phyloP scores from a whole-genome alignment of 169 alveolate genomes.

The Perkinsus chesapeaki region DNA sequence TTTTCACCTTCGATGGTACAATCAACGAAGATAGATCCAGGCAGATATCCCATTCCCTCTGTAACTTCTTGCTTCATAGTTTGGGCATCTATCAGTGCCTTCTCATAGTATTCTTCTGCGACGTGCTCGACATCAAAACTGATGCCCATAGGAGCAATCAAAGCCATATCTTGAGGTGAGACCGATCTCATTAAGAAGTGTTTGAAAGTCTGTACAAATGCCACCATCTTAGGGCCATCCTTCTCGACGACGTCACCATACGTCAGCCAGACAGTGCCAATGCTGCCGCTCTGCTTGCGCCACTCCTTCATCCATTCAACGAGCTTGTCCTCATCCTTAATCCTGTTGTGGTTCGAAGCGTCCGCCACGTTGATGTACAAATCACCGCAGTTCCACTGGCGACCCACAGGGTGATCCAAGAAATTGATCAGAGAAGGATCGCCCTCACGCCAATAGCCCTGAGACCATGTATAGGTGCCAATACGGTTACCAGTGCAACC shows the following conservation, averaged over 20 bases:
- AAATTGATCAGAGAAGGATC: background rate
- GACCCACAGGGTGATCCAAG: background rate
- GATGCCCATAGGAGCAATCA: background rate
- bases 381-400: background rate
- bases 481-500: background rate
- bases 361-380: background rate
- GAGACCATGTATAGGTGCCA: background rate
- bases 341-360: background rate
- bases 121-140: background rate
- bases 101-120: background rate
- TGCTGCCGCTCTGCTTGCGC: background rate
- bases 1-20: background rate
- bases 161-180: background rate
- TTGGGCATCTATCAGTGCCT: background rate
- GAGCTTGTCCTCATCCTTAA: background rate
- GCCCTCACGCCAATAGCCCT: background rate
- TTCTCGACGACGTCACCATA: background rate
- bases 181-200: background rate
- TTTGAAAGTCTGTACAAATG: background rate
- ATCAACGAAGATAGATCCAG: background rate
- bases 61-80: background rate
- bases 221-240: background rate
- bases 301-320: background rate
- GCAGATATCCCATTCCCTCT: background rate
- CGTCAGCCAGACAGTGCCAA: background rate